These are phyloP conservation scores for Xylariaceae sp. DNA, from an alignment of 2,329 filamentous ascomycete genomes.

Conservation along the genomic window DNA sequence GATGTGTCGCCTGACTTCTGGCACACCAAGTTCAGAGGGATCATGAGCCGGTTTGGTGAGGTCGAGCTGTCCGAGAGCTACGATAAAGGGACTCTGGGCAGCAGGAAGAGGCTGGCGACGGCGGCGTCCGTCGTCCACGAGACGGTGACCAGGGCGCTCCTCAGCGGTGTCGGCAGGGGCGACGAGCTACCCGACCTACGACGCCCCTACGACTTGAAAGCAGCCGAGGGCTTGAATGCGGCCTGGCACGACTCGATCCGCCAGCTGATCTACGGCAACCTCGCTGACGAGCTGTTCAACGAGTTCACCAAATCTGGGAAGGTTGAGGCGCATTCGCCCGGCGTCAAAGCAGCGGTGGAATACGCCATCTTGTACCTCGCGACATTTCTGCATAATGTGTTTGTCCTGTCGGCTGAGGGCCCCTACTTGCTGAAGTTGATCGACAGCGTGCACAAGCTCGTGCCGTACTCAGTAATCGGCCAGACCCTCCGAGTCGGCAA, in stretches of 20 bases:
- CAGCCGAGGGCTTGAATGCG: constrained; percentile 51
- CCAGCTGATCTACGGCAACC: constrained; percentile 58
- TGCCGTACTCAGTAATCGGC: constrained; percentile 64
- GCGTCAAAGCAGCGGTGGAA: constrained; percentile 58
- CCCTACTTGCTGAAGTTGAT: constrained; percentile 65
- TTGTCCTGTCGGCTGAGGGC: constrained; percentile 67
- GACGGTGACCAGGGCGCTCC: constrained; percentile 56
- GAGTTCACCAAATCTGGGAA: constrained; percentile 53
- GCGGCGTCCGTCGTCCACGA: constrained; percentile 64
- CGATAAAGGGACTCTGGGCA: constrained; percentile 68
- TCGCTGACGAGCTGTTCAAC: constrained; percentile 58
- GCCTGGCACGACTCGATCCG: constrained; percentile 63
- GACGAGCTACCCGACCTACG: constrained; percentile 17
- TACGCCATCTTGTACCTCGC: constrained; percentile 52
- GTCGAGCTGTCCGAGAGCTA: constrained; percentile 74
- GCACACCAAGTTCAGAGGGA: constrained; percentile 50
- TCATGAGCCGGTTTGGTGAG: constrained; percentile 55
- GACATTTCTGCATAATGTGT: constrained; percentile 65
- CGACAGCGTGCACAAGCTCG: constrained; percentile 60
- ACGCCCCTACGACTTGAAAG: constrained; percentile 47
- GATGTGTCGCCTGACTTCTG: constrained; percentile 59
- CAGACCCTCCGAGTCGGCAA: constrained; percentile 72
- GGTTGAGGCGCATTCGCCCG: constrained; percentile 54
- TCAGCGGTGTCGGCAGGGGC: constrained; percentile 48
- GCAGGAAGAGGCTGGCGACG: constrained; percentile 67